Evolutionary conservation across 2,329 filamentous ascomycete species (phyloP).

Genomic region (Mycocentrospora acerina): DNA sequence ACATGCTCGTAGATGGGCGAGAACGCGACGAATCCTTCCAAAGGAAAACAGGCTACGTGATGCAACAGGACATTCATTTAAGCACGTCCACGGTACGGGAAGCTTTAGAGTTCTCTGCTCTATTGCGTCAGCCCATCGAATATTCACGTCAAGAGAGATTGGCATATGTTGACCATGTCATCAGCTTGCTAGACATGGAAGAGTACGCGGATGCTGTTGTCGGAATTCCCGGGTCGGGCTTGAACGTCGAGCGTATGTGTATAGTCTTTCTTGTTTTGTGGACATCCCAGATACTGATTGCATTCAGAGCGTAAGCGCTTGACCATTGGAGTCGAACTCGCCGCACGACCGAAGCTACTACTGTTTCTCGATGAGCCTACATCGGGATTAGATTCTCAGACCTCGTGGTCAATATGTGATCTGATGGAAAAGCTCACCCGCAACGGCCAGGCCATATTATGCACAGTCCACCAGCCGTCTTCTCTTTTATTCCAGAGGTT

Average conservation of each 20-base stretch:
- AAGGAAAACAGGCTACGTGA: conserved; percentile 83
- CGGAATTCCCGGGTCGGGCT: conserved; percentile 16
- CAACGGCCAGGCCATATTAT: conserved; percentile 77
- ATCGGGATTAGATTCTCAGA: conserved; percentile 69
- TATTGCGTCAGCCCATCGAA: conserved; percentile 19
- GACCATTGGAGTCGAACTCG: conserved; percentile 57
- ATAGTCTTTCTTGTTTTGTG: conserved; percentile 30
- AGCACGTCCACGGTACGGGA: conserved; percentile 34
- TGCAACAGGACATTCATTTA: conserved; percentile 58
- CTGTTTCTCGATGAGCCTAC: conserved; percentile 64
- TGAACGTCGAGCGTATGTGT: conserved; percentile 48
- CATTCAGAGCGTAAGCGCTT: conserved; percentile 59
- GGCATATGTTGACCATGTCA: conserved; percentile 21
- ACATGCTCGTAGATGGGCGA: conserved; percentile 29
- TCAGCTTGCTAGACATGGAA: conserved; percentile 17
- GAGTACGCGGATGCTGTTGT: conserved; percentile 24
- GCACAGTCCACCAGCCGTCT: conserved; percentile 92
- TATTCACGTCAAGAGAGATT: conserved; percentile 15
- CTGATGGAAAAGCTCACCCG: conserved; percentile 85
- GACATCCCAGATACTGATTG: background rate
- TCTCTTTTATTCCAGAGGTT: conserved; percentile 91
- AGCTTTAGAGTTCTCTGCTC: conserved; percentile 48
- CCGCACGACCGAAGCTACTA: conserved; percentile 33
- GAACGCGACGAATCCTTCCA: conserved; percentile 73
- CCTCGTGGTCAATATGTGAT: conserved; percentile 65